phyloP scores from a whole-genome alignment of 2,329 filamentous ascomycete species.

The Aspergillus novofumigatus region DNA sequence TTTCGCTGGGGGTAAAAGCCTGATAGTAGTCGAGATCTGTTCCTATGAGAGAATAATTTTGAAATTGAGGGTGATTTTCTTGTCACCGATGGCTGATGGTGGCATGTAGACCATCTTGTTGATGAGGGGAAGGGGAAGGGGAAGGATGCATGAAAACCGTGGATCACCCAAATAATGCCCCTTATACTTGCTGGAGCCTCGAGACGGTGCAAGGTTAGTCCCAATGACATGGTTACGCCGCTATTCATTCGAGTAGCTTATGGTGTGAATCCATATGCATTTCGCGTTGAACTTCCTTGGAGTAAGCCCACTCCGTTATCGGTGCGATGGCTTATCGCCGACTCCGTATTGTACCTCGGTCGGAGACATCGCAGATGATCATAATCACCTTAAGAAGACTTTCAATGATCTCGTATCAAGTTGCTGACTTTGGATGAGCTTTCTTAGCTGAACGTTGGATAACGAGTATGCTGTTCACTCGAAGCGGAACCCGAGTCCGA shows the following conservation, averaged over 20 bases:
- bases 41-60: no score
- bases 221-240: no score
- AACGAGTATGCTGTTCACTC: no score
- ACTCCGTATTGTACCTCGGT: neutral
- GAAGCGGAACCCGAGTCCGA: no score
- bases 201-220: neutral
- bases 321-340: neutral
- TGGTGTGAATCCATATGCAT: no score
- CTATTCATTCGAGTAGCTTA: no score
- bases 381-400: neutral
- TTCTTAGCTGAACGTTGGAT: neutral
- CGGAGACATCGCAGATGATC: neutral
- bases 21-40: no score
- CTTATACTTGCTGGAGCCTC: neutral
- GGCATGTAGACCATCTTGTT: no score
- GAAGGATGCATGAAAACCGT: neutral
- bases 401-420: neutral
- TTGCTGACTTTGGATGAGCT: neutral
- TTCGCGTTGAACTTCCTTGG: no score
- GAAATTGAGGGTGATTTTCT: no score
- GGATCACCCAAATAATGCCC: neutral
- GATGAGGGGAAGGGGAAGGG: neutral
- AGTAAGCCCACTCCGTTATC: neutral
- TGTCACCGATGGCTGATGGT: neutral
- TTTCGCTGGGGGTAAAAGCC: no score